Base-by-base conservation (phyloP, 2,329 filamentous ascomycete genomes). In the Exophiala mesophila region DNA sequence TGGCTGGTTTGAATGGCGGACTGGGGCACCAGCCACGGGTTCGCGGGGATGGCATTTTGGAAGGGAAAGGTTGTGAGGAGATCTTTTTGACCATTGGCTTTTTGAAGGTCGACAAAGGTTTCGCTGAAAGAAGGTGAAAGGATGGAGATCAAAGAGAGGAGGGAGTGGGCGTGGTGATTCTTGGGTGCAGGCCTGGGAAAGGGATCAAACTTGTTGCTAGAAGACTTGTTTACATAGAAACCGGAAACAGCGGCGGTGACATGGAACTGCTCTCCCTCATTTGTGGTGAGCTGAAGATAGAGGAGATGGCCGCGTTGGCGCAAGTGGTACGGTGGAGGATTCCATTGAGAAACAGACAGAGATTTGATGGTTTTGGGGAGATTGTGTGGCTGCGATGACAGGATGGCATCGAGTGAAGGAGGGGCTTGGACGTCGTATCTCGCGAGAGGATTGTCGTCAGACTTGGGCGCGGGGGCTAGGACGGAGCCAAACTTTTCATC, bases 151-250 rank as follows among this genome's bases (percentile, higher is more conserved):
- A 98, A 72, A 19, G 77, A 82, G 49, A 97, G 76, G 35, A 98
- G 76, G 8, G 92, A 98, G 68, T 97, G 92, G 2, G 88, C 81
- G 13, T 80, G 77, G 55, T 79, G 75, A 26, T 79, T 80, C 70
- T 95, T 96, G 18, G 88, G 85, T 12, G 83, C 75, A 24, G 80
- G 74, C 51, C 85, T 80, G 5, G 89, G 89, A 55, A 80, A 82
- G 7, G 92, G 92, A 63, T 97, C 92, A 58, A 98, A 98, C 67
- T 92, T 96, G 68, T 78, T 79, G 67, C 92, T 96, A 40, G 88
- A 92, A 20, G 86, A 96, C 66, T 89, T 95, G 76, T 95, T 98
- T 59, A 97, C 85, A 64, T 83, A 98, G 73, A 98, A 98, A 15
- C 92, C 92, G 10, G 88, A 89, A 37, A 95, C 85, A 58, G 96